phyloP scores from a whole-genome alignment of 805 yeast genomes.

The Wickerhamomyces ciferrii region DNA sequence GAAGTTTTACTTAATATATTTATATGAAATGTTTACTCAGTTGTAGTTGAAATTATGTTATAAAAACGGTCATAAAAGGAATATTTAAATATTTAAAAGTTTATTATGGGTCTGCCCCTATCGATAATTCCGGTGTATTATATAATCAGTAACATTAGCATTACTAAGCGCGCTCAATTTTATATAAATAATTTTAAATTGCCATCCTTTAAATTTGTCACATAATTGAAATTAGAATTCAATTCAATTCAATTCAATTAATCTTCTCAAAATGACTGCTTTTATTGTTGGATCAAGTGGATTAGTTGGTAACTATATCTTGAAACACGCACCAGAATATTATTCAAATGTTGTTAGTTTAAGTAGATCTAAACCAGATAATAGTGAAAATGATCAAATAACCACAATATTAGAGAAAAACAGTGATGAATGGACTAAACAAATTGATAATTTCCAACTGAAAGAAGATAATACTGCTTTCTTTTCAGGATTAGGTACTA shows the following conservation, averaged over 20 bases:
- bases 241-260: neutral
- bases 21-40: too few relatives aligned
- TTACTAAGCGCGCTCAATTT: too few relatives aligned
- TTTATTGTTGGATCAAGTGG: constrained; percentile 74
- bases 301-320: constrained; percentile 57
- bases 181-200: too few relatives aligned
- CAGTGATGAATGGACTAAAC: constrained; percentile 43
- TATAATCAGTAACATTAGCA: too few relatives aligned
- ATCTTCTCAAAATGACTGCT: constrained; percentile 7
- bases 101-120: too few relatives aligned
- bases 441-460: constrained; percentile 27
- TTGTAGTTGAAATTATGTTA: too few relatives aligned
- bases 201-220: neutral
- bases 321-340: constrained; percentile 35
- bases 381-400: constrained; percentile 4
- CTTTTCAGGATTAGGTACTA: constrained; percentile 73
- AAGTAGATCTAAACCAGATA: constrained; percentile 35
- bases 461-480: too few relatives aligned
- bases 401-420: constrained; percentile 41
- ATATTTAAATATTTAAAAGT: too few relatives aligned
- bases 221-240: neutral
- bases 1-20: too few relatives aligned
- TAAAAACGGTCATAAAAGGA: too few relatives aligned
- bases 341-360: constrained; percentile 41
- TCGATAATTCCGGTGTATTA: too few relatives aligned